Evolutionary conservation across 495 filamentous ascomycete genomes (phyloP).

Genomic region (Neurospora tetraspora): DNA sequence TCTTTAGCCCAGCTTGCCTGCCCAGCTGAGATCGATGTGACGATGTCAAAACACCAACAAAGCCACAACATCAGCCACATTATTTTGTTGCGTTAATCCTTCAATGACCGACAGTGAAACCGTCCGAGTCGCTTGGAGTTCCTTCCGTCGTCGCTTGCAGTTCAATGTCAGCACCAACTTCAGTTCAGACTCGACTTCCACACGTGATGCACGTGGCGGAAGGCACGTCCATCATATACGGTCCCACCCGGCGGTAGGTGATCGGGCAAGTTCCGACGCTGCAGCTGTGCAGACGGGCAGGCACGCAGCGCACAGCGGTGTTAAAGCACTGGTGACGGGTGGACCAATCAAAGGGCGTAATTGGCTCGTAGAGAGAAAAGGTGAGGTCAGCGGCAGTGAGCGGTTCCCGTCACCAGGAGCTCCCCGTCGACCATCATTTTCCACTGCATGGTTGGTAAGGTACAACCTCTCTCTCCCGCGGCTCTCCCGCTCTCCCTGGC

Average conservation of each 20-base stretch:
- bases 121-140: neutral
- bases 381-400: neutral
- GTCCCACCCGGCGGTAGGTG: neutral
- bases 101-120: neutral
- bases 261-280: neutral
- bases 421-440: neutral
- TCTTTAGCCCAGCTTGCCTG: neutral
- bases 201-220: neutral
- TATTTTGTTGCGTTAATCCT: neutral
- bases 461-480: neutral
- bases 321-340: neutral
- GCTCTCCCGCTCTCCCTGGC: neutral
- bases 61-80: neutral
- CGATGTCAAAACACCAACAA: neutral
- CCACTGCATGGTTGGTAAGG: neutral
- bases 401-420: neutral
- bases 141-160: neutral
- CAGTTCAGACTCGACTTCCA: neutral
- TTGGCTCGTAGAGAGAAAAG: neutral
- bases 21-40: neutral
- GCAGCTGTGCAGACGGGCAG: neutral
- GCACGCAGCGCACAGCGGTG: neutral
- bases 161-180: neutral
- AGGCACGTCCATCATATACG: neutral
- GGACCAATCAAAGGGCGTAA: neutral